Conservation (phyloP, 768 basidiomycete species). For the Gloeopeniophorella convolvens region DNA sequence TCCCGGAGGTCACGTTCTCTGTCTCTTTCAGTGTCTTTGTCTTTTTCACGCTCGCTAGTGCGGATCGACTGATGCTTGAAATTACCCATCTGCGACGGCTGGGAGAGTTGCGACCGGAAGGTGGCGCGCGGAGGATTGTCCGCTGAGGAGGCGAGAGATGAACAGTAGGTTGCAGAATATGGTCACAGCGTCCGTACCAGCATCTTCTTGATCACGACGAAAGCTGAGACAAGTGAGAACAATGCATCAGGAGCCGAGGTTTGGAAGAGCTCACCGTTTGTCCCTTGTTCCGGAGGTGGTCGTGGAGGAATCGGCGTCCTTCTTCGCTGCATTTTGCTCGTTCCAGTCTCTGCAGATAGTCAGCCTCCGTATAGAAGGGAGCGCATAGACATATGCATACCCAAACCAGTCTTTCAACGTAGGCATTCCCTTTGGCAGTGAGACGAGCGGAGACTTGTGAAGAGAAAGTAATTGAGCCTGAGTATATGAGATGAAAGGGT, state of each 20-base stretch:
- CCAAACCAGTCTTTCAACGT: constrained; percentile 84
- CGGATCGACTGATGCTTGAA: constrained; percentile 85
- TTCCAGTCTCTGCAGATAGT: constrained; percentile 40
- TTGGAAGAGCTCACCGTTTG: constrained; percentile 43
- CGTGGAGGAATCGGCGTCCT: constrained; percentile 55
- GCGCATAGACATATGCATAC: constrained; percentile 66
- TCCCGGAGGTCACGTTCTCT: constrained; percentile 54
- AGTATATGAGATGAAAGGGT: constrained; percentile 59
- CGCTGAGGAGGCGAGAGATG: constrained; percentile 21
- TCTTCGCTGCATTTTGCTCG: constrained; percentile 59
- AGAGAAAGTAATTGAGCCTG: constrained; percentile 62
- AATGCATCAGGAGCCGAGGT: constrained; percentile 14
- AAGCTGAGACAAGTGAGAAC: constrained; percentile 41
- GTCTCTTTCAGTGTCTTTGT: constrained; percentile 38
- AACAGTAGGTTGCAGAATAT: constrained; percentile 1
- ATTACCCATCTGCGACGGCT: constrained; percentile 90
- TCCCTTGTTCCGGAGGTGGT: constrained; percentile 52
- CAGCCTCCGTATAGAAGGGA: constrained; percentile 9
- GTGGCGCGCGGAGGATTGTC: constrained; percentile 55
- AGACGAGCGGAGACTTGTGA: constrained; percentile 69
- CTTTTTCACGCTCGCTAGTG: constrained; percentile 46
- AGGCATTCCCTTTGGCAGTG: constrained; percentile 70
- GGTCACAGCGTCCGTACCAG: constrained; percentile 37
- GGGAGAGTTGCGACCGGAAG: constrained; percentile 66
- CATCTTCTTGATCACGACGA: constrained; percentile 71